Conservation (phyloP, 345 rosid genomes). For the Mallotus nudiflorus region DNA sequence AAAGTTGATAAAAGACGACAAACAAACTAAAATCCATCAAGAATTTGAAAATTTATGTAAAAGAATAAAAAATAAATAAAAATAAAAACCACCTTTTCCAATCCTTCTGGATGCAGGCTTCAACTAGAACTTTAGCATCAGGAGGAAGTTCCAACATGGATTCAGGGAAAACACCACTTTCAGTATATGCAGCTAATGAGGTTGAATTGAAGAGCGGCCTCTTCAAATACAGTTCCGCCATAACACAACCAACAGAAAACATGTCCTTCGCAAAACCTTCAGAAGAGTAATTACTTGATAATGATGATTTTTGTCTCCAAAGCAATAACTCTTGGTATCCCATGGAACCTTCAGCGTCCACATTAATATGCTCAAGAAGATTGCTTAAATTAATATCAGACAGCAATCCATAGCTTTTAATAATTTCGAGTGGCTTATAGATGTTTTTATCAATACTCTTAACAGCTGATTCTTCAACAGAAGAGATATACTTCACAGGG, state of each 20-base stretch:
- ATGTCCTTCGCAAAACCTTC: slow-evolving; percentile 60
- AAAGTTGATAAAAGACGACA: not conserved
- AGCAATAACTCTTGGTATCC: slow-evolving; percentile 67
- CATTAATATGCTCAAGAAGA: slow-evolving; percentile 74
- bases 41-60: not conserved
- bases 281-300: slow-evolving; percentile 32
- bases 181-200: slow-evolving; percentile 55
- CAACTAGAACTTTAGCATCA: slow-evolving; percentile 61
- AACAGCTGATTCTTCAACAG: slow-evolving; percentile 32
- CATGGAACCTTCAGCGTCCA: slow-evolving; percentile 47
- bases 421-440: slow-evolving; percentile 35
- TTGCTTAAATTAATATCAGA: slow-evolving; percentile 46
- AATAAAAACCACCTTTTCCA: slow-evolving; percentile 71
- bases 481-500: slow-evolving; percentile 26
- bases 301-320: slow-evolving; percentile 62
- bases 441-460: slow-evolving; percentile 31
- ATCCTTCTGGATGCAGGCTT: slow-evolving; percentile 75
- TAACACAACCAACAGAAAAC: slow-evolving; percentile 78
- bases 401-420: slow-evolving; percentile 34
- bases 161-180: slow-evolving; percentile 55
- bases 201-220: slow-evolving; percentile 73
- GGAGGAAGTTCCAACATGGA: slow-evolving; percentile 71
- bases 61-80: not conserved
- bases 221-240: slow-evolving; percentile 76
- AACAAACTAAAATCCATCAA: slow-evolving; percentile 10